phyloP scores from a whole-genome alignment of 352 stramenopile genomes.

The Globisporangium barbulae region DNA sequence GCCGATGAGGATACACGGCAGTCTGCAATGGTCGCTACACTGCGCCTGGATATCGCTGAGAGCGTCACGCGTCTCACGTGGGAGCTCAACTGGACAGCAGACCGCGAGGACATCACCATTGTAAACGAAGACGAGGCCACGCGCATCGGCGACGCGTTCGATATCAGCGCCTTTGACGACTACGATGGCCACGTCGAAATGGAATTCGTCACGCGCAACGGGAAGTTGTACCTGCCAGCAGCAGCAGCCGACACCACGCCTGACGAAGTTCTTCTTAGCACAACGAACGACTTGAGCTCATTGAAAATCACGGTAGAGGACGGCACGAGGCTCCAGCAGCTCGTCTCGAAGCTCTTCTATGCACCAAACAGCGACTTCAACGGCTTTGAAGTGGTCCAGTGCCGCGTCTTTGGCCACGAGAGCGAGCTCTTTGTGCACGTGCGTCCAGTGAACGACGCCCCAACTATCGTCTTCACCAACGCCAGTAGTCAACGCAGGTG shows the following conservation, averaged over 20 bases:
- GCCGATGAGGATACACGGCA: neutral
- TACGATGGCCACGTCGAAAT: neutral
- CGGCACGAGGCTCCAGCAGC: slow-evolving; percentile 1
- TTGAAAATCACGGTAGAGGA: slow-evolving; percentile 10
- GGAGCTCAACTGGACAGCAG: neutral
- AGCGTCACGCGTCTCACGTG: neutral
- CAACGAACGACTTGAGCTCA: neutral
- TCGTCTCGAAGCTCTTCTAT: slow-evolving; percentile 16
- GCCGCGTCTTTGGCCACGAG: neutral
- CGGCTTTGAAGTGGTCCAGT: slow-evolving; percentile 13
- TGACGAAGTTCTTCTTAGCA: neutral
- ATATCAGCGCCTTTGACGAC: slow-evolving; percentile 1
- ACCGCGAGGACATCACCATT: slow-evolving; percentile 1
- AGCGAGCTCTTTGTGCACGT: slow-evolving; percentile 16
- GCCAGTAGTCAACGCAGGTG: slow-evolving; percentile 17
- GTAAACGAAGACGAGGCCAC: slow-evolving; percentile 11
- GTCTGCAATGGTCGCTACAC: slow-evolving; percentile 1
- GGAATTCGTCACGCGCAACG: slow-evolving; percentile 1
- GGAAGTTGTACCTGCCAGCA: slow-evolving; percentile 8
- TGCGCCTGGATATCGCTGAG: slow-evolving; percentile 10
- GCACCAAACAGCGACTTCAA: slow-evolving; percentile 13
- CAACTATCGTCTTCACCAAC: slow-evolving; percentile 7
- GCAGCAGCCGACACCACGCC: neutral
- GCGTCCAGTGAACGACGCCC: slow-evolving; percentile 23
- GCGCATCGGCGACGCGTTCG: slow-evolving; percentile 6